phyloP scores from a whole-genome alignment of 805 yeast species.

The Torulaspora franciscae region DNA sequence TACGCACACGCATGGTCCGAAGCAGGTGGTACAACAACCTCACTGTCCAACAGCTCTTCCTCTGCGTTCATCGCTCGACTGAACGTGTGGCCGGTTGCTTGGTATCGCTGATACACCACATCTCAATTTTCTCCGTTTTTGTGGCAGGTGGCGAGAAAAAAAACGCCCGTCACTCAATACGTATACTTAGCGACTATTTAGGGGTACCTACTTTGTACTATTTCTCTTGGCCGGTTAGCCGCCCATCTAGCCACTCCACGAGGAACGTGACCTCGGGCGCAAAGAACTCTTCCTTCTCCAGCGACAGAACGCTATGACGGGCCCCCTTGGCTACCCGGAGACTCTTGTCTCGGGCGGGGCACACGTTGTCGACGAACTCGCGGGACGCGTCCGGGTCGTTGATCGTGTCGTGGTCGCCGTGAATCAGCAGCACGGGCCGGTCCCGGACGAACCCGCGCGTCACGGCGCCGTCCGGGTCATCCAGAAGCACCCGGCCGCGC shows the following conservation, averaged over 20 bases:
- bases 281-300: constrained; percentile 44
- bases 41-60: constrained; percentile 3
- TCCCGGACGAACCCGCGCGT: constrained; percentile 31
- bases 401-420: constrained; percentile 60
- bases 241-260: constrained; percentile 36
- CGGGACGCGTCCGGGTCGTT: constrained; percentile 49
- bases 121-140: no score
- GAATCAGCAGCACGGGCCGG: constrained; percentile 51
- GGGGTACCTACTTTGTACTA: no score
- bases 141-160: no score
- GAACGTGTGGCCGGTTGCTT: neutral
- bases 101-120: neutral
- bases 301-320: constrained; percentile 43
- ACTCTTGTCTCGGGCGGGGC: constrained; percentile 27
- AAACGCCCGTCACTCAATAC: no score
- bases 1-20: constrained; percentile 50
- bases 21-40: neutral
- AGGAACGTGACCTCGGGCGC: constrained; percentile 36
- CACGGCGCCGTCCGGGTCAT: constrained; percentile 35
- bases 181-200: no score
- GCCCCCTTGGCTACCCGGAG: constrained; percentile 26
- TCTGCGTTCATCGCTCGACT: constrained; percentile 1
- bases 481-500: constrained; percentile 53
- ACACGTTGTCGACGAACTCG: constrained; percentile 38
- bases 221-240: constrained; percentile 8